Base-by-base conservation (phyloP, 805 yeast genomes). In the Candida cerambycidarum region DNA sequence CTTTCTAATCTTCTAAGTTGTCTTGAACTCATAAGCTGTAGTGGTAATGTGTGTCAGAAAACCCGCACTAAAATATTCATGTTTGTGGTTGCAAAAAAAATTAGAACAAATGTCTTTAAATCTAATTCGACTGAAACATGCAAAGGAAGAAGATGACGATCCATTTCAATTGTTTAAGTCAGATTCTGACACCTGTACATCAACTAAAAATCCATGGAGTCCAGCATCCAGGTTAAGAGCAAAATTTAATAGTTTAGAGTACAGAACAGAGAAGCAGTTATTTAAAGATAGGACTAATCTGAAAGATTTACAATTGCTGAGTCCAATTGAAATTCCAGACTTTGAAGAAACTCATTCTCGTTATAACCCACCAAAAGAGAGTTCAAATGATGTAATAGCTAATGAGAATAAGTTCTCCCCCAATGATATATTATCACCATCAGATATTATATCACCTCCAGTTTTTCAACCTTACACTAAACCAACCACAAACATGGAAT, bases 1-100 rank as follows among this genome's bases (percentile, higher is more conserved):
- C 54, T 68, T 44, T 75, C 73, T 10, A 77, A 55, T 42, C 68
- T 63, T 47, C 69, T 69, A 35, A 77, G 58, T 5, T 76, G 77
- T 50, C 81, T 66, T 1, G 77, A 71, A 59, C 80, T 75, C 82
- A 77, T 76, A 32, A 9, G 25, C n/a, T n/a, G 25, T 15, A 31
- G 5, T 17, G 8, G 23, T 7, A 31, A 13, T 28, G 17, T 25
- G 10, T 27, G 15, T 39, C 38, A 24, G 21, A 19, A 21, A 19
- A 13, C 23, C 15, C 33, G 21, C 29, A 39, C 23, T 11, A 9
- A 23, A 35, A 35, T 19, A 32, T 18, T 25, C 8, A 10, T 24
- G 18, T 42, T 48, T 50, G 51, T 48, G 56, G 56, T 39, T 52
- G 56, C 56, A 50, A 52, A 51, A 32, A 13, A n/a, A 23, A 9